Evolutionary conservation across 208 protist genomes (phyloP).

Genomic region (Wallacemonas collosoma): DNA sequence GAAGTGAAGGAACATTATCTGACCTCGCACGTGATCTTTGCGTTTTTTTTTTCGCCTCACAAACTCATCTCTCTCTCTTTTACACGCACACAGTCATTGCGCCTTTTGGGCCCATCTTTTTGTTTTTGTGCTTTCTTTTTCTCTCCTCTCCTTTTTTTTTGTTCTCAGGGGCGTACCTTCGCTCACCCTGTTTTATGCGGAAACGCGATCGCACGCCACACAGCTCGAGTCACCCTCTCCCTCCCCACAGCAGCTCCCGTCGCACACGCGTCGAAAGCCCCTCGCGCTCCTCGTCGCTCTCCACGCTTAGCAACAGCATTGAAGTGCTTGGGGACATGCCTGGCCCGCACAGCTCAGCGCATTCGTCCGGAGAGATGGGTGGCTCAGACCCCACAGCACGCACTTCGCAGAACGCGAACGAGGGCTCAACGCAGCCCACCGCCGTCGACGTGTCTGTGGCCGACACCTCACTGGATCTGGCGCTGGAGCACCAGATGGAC

Average conservation of each 20-base stretch:
- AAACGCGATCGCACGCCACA: constrained; percentile 4
- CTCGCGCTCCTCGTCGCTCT: not conserved
- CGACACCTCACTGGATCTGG: constrained; percentile 23
- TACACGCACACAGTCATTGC: too few species aligned
- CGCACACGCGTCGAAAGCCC: constrained; percentile 19
- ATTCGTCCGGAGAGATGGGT: not conserved
- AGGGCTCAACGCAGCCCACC: constrained; percentile 7
- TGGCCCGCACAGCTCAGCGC: constrained; percentile 16
- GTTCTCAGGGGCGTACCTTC: not conserved
- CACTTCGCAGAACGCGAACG: not conserved
- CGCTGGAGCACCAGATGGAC: constrained; percentile 61
- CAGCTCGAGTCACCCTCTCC: not conserved
- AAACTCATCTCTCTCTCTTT: too few species aligned
- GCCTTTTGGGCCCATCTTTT: constrained; percentile 4
- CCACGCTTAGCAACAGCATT: constrained; percentile 1
- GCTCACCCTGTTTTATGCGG: not conserved
- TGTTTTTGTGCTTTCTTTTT: constrained; percentile 9
- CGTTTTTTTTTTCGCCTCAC: too few species aligned
- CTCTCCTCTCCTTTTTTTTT: constrained; percentile 17
- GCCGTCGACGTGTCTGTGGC: not conserved
- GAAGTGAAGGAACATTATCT: too few species aligned
- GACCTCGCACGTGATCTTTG: too few species aligned
- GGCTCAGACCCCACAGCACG: too few species aligned
- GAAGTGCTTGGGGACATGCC: not conserved
- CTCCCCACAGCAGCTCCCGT: not conserved